Percentiles rank a stretch among this genome's conserved stretches.
Conservation (phyloP, 2,329 filamentous ascomycete species). For the Tolypocladium capitatum region DNA sequence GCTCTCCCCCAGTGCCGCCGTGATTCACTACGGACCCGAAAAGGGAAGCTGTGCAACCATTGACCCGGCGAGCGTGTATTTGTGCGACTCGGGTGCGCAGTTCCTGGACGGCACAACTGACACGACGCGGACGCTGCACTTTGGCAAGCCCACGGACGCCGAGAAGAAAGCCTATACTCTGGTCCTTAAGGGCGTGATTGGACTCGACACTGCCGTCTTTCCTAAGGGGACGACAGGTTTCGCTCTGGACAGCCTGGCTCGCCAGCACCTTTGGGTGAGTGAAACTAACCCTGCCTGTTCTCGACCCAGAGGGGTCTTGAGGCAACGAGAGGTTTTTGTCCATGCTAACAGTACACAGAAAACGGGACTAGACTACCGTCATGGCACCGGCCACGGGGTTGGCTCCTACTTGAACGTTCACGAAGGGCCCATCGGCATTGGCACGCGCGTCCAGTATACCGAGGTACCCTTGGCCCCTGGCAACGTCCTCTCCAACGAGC, state of each 20-base stretch:
- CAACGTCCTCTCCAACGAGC: constrained; percentile 92
- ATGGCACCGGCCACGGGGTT: constrained; percentile 92
- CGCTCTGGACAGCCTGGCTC: constrained; percentile 74
- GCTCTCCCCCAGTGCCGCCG: constrained; percentile 53
- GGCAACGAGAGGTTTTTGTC: not conserved
- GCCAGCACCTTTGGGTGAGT: constrained; percentile 80
- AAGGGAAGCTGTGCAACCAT: constrained; percentile 68
- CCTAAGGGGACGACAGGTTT: constrained; percentile 93
- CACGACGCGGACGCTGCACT: constrained; percentile 86
- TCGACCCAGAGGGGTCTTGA: not conserved
- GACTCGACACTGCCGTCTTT: constrained; percentile 73
- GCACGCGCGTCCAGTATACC: constrained; percentile 78
- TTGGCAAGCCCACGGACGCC: constrained; percentile 67
- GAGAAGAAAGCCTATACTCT: constrained; percentile 87
- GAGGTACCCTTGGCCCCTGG: constrained; percentile 84
- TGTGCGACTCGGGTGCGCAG: constrained; percentile 96
- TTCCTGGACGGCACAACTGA: constrained; percentile 94
- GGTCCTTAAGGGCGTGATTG: constrained; percentile 88
- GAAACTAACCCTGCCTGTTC: not conserved
- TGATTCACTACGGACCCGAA: constrained; percentile 93
- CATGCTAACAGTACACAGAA: constrained; percentile 15
- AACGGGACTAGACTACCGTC: constrained; percentile 81
- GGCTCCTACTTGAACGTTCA: constrained; percentile 95
- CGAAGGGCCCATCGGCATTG: constrained; percentile 92
- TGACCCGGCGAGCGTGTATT: constrained; percentile 74